Percentiles rank a stretch among this genome's conserved stretches.
Conservation (phyloP, 1,284 basidiomycete species). For the Boletus smithii region DNA sequence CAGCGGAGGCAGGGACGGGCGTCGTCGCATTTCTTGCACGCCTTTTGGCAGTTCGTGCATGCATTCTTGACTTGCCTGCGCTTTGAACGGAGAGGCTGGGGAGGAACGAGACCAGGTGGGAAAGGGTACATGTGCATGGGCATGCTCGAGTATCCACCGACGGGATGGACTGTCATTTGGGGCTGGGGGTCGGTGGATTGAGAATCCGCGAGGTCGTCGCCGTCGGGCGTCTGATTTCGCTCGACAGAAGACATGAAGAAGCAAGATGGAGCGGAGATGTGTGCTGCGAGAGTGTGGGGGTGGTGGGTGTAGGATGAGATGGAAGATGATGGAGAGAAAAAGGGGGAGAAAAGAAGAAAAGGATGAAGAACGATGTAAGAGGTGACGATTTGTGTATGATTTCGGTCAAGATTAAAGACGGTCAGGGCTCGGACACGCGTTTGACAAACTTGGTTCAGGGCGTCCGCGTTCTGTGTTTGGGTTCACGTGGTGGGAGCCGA, state of each 20-base stretch:
- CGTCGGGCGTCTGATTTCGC: slow-evolving; percentile 38
- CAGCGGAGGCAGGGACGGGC: slow-evolving; percentile 83
- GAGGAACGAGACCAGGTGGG: slow-evolving; percentile 45
- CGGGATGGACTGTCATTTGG: slow-evolving; percentile 50
- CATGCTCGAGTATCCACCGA: slow-evolving; percentile 48
- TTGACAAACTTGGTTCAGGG: slow-evolving; percentile 37
- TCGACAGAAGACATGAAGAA: slow-evolving; percentile 32
- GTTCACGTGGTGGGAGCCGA: slow-evolving; percentile 37
- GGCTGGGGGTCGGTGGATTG: slow-evolving; percentile 44
- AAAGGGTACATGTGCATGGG: slow-evolving; percentile 69
- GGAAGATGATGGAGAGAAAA: slow-evolving; percentile 11
- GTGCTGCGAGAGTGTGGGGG: not conserved
- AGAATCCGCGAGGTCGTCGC: slow-evolving; percentile 35
- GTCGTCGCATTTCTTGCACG: slow-evolving; percentile 90
- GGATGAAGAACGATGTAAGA: slow-evolving; percentile 22
- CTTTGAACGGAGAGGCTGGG: slow-evolving; percentile 59
- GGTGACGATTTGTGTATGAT: slow-evolving; percentile 32
- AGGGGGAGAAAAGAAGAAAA: slow-evolving; percentile 2
- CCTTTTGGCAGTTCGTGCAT: slow-evolving; percentile 85
- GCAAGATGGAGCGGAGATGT: slow-evolving; percentile 17
- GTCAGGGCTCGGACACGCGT: slow-evolving; percentile 36
- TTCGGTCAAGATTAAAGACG: slow-evolving; percentile 33
- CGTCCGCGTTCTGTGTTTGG: slow-evolving; percentile 29
- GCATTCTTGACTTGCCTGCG: slow-evolving; percentile 89
- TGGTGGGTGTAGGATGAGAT: not conserved